Evolutionary conservation across 2,329 filamentous ascomycete genomes (phyloP), one percentile per base, ranked within the genome.

Genomic region (Colletotrichum magnum): DNA sequence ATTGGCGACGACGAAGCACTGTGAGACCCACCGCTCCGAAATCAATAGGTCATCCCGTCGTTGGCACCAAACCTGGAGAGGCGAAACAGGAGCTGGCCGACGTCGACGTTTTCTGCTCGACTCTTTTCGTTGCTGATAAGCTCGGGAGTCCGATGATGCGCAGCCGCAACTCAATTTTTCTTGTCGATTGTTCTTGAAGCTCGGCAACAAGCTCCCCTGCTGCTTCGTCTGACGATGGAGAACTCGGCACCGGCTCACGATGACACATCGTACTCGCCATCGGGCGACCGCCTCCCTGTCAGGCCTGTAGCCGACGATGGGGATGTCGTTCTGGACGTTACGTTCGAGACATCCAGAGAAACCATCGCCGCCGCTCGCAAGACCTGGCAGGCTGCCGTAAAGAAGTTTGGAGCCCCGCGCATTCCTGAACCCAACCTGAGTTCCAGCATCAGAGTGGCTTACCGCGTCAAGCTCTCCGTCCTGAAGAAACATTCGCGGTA

Each of bases 401-500:
- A 75, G 70, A 81, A 78, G 59, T 68, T 75, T 16, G 73, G 74
- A 21, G 64, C 71, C 24, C 71, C 75, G 39, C 72, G 73, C 28
- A 64, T 72, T 21, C 72, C 76, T 28, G 75, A 74, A 53, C 77
- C 79, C 7, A 71, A 75, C 5, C 73, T 79, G 21, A 83, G 81
- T 71, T 76, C 82, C 54, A 79, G 73, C 57, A 74, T 83, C 36
- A 79, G 80, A 24, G 76, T 84, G 41, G 81, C 84, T 13, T 94
- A 91, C 75, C 86, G 92, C 28, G 91, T 93, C 51, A 84, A 86
- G 58, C 80, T 90, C 1, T 81, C 81, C 13, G 81, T 81, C 0
- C 82, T 94, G 41, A 88, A 85, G 78, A 83, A 83, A 70, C 84
- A 88, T 70, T 94, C 92, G 5, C 87, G 87, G 65, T 94, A 94